Evolutionary conservation across 2,329 filamentous ascomycete genomes (phyloP).

Genomic region (Diaporthe sp.): DNA sequence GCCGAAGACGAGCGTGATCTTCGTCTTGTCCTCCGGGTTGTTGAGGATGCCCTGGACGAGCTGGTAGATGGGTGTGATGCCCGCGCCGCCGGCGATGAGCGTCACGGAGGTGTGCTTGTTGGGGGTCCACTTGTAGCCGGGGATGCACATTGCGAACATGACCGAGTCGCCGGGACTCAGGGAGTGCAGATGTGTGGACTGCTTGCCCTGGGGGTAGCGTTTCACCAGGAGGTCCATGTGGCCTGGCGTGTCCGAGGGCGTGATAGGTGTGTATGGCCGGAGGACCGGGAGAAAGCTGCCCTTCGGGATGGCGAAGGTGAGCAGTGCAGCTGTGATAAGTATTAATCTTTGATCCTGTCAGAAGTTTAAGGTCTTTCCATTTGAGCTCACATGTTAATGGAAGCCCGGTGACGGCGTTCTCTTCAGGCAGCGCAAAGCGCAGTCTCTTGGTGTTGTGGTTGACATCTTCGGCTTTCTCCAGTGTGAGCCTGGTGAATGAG

Average conservation of each 20-base stretch:
- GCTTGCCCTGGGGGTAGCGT: constrained; percentile 75
- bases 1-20: constrained; percentile 75
- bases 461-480: constrained; percentile 65
- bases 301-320: constrained; percentile 71
- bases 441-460: constrained; percentile 72
- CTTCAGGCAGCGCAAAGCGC: constrained; percentile 67
- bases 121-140: constrained; percentile 67
- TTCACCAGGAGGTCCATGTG: constrained; percentile 76
- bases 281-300: constrained; percentile 70
- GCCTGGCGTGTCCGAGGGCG: constrained; percentile 64
- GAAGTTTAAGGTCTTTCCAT: neutral
- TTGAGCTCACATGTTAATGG: constrained; percentile 59
- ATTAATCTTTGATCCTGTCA: no score
- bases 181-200: constrained; percentile 75
- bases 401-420: constrained; percentile 62
- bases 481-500: constrained; percentile 60
- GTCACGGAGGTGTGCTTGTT: constrained; percentile 67
- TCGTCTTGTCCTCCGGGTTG: constrained; percentile 73
- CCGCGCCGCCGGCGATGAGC: constrained; percentile 78
- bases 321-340: constrained; percentile 59
- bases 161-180: constrained; percentile 73
- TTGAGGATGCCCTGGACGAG: constrained; percentile 72
- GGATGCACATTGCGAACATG: constrained; percentile 68
- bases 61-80: constrained; percentile 80
- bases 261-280: constrained; percentile 77